Evolutionary conservation across 2,329 filamentous ascomycete species (phyloP).

Genomic region (Venturia aucupariae): DNA sequence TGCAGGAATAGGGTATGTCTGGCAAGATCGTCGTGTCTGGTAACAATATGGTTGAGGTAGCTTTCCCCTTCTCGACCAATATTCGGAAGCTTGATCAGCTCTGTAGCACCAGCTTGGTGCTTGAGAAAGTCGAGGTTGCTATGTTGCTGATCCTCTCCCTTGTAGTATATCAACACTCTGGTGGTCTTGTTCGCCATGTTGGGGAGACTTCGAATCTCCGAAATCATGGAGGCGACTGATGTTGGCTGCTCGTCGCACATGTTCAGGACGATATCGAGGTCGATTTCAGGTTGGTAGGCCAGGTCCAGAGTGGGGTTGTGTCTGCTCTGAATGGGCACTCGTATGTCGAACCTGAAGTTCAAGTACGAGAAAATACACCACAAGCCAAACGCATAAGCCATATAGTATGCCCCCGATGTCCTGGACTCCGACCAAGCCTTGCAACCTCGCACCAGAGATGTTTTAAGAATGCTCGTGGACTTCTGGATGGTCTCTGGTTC

Average conservation of each 20-base stretch:
- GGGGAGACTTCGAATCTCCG: conserved; percentile 20
- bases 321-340: background rate
- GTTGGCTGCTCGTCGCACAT: conserved; percentile 28
- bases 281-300: conserved; percentile 19
- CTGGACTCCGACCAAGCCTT: background rate
- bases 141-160: conserved; percentile 20
- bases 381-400: background rate
- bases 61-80: conserved; percentile 38
- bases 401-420: no score
- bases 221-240: conserved; percentile 22
- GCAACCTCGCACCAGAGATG: background rate
- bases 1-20: conserved; percentile 41
- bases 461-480: background rate
- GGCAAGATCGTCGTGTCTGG: conserved; percentile 34
- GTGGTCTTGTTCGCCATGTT: conserved; percentile 18
- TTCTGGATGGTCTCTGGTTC: background rate
- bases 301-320: conserved; percentile 17
- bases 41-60: conserved; percentile 39
- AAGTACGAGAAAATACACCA: background rate
- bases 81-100: conserved; percentile 27
- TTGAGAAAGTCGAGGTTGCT: conserved; percentile 16
- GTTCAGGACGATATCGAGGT: conserved; percentile 29
- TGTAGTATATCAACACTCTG: conserved; percentile 25
- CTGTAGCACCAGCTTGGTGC: conserved; percentile 20
- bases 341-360: background rate